Percentiles rank a stretch among this genome's conserved stretches.
Conservation (phyloP, 805 yeast species). For the Torulaspora microellipsoides region DNA sequence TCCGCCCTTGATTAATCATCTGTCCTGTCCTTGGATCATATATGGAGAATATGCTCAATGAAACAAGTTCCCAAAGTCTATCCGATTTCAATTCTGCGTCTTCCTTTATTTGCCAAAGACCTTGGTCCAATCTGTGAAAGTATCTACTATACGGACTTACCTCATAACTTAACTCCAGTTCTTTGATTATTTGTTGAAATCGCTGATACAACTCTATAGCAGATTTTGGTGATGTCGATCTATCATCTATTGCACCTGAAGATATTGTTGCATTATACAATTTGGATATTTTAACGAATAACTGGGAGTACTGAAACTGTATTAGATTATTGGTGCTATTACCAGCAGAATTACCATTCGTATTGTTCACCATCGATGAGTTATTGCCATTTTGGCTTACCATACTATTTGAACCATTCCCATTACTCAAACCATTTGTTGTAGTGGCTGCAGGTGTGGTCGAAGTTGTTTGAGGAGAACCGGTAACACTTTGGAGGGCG, state of each 20-base stretch:
- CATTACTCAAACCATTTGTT: slow-evolving; percentile 3
- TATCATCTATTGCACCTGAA: slow-evolving; percentile 27
- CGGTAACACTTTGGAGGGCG: slow-evolving; percentile 16
- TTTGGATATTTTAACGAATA: slow-evolving; percentile 27
- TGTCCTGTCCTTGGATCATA: slow-evolving; percentile 29
- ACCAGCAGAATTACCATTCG: slow-evolving; percentile 1
- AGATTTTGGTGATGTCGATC: slow-evolving; percentile 32
- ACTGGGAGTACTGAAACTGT: slow-evolving; percentile 16
- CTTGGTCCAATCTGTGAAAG: slow-evolving; percentile 26
- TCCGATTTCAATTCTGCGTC: slow-evolving; percentile 27
- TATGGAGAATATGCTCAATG: slow-evolving; percentile 24
- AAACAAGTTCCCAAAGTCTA: slow-evolving; percentile 28
- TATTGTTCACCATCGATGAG: slow-evolving; percentile 1
- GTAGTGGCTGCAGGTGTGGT: slow-evolving; percentile 21
- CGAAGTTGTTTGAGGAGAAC: slow-evolving; percentile 26
- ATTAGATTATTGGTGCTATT: slow-evolving; percentile 4
- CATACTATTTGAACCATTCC: slow-evolving; percentile 2
- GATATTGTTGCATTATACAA: slow-evolving; percentile 28
- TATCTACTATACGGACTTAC: slow-evolving; percentile 31
- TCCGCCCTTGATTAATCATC: slow-evolving; percentile 23
- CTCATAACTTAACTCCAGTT: slow-evolving; percentile 29
- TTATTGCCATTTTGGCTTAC: slow-evolving; percentile 7
- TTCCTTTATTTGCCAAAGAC: slow-evolving; percentile 29
- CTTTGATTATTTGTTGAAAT: slow-evolving; percentile 34
- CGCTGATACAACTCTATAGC: slow-evolving; percentile 34